These are phyloP conservation scores for Arabidopsis thaliana DNA, from an alignment of 345 rosid genomes.

Conservation along the genomic window TAIR10.1 NC_003070.9:17928001-17928500, in stretches of 20 bases:
- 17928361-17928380: slow-evolving; percentile 35
- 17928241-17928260: slow-evolving; percentile 74
- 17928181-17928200: slow-evolving; percentile 58
- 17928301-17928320: slow-evolving; percentile 21
- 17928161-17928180: slow-evolving; percentile 38
- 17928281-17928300: slow-evolving; percentile 35
- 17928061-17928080: slow-evolving; percentile 52
- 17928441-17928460: slow-evolving; percentile 41
- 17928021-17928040: neutral
- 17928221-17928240: slow-evolving; percentile 89
- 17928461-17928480: slow-evolving; percentile 62
- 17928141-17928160: neutral
- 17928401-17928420: slow-evolving; percentile 43
- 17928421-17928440: slow-evolving; percentile 51
- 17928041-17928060: slow-evolving; percentile 48
- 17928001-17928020: neutral
- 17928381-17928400: slow-evolving; percentile 11
- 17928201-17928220: slow-evolving; percentile 76
- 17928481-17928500: slow-evolving; percentile 73
- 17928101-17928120: slow-evolving; percentile 19
- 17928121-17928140: slow-evolving; percentile 50
- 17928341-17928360: slow-evolving; percentile 38
- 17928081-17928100: slow-evolving; percentile 52
- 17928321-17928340: slow-evolving; percentile 41
- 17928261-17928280: slow-evolving; percentile 58